These are phyloP conservation scores for Volvox carteri DNA, from an alignment of 163 green algal genomes.

Conservation along the genomic window DNA sequence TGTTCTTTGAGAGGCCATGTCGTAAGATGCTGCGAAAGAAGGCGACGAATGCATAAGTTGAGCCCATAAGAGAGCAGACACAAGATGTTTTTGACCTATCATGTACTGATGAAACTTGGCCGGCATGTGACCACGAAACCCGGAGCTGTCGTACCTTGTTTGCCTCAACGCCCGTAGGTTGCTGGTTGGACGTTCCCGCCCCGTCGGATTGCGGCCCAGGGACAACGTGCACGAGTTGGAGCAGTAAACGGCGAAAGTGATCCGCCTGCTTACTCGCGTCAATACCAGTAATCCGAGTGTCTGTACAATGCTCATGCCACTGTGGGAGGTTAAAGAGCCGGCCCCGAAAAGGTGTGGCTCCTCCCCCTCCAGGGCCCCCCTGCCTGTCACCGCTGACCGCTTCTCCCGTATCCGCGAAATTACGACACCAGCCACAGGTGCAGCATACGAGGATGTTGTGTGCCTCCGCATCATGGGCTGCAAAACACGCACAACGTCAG, in stretches of 20 bases:
- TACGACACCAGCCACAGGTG: slow-evolving; percentile 16
- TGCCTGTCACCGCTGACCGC: neutral
- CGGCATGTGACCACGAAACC: too few species aligned
- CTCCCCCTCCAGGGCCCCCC: neutral
- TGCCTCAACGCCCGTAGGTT: neutral
- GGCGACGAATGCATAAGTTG: too few species aligned
- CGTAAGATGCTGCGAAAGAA: too few species aligned
- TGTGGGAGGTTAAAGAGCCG: slow-evolving; percentile 41
- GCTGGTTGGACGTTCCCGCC: neutral
- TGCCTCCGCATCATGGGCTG: slow-evolving; percentile 13
- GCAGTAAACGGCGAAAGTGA: neutral
- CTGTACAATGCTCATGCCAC: slow-evolving; percentile 49
- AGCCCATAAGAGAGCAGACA: too few species aligned
- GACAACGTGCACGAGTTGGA: slow-evolving; percentile 6
- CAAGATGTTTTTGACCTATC: too few species aligned
- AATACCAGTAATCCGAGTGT: neutral
- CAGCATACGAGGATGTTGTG: slow-evolving; percentile 33
- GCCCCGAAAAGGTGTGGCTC: neutral
- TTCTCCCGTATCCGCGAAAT: neutral
- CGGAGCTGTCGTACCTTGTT: too few species aligned
- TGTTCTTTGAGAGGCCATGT: too few species aligned
- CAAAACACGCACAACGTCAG: neutral
- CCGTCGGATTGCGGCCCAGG: neutral
- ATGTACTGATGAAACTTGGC: too few species aligned
- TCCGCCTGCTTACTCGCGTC: neutral